phyloP scores from a whole-genome alignment of 176 grass and related monocot species.

The Metroxylon sagu region DNA sequence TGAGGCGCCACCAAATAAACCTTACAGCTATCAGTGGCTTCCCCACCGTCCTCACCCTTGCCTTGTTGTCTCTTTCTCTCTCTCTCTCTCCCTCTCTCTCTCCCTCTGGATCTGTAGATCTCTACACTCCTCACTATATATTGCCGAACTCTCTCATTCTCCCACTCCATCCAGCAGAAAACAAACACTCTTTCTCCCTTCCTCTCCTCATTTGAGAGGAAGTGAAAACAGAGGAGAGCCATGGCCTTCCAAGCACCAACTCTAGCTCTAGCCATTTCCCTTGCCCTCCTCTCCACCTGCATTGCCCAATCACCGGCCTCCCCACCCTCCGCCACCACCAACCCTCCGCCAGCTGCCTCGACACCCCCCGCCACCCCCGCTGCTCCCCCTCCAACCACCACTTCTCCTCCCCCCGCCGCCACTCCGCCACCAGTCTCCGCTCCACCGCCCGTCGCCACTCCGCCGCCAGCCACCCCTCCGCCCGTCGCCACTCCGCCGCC shows the following conservation, averaged over 20 bases:
- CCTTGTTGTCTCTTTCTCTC: not conserved
- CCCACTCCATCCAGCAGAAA: not conserved
- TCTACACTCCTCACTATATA: constrained; percentile 5
- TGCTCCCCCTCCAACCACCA: constrained; percentile 11
- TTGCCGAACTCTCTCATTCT: not conserved
- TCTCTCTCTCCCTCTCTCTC: constrained; percentile 13
- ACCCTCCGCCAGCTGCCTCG: constrained; percentile 4
- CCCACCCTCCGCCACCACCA: constrained; percentile 22
- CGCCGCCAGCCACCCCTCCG: constrained; percentile 1
- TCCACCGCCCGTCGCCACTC: constrained; percentile 7
- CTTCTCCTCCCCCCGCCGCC: not conserved
- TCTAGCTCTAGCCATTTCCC: constrained; percentile 1
- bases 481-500: constrained; percentile 24
- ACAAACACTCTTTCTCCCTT: too few species aligned
- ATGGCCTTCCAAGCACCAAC: not conserved
- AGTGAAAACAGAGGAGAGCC: too few species aligned
- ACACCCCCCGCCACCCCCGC: constrained; percentile 13
- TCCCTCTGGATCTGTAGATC: too few species aligned
- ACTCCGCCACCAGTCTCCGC: constrained; percentile 10
- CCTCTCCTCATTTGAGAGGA: too few species aligned
- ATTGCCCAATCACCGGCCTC: constrained; percentile 48
- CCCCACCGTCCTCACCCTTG: too few species aligned
- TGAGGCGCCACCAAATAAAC: too few species aligned
- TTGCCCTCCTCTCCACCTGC: constrained; percentile 33
- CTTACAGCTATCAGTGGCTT: too few species aligned